These are phyloP conservation scores for Pseudogymnoascus sp. DNA, from an alignment of 2,329 filamentous ascomycete species.

Conservation along the genomic window DNA sequence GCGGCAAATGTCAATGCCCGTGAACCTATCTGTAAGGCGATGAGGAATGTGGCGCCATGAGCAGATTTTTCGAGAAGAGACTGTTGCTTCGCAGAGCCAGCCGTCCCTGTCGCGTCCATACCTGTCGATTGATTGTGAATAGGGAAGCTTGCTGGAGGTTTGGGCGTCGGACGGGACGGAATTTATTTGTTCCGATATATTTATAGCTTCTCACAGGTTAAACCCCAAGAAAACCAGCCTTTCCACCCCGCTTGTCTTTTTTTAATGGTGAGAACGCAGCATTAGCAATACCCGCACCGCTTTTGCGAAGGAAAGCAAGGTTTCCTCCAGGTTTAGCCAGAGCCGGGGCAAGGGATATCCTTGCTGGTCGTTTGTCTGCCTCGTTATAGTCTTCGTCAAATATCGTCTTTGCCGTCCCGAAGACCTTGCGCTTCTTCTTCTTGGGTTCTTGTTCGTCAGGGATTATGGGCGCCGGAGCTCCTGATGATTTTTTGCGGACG, in stretches of 20 bases:
- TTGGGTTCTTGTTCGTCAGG: conserved; percentile 30
- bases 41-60: conserved; percentile 73
- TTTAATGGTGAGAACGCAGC: conserved; percentile 64
- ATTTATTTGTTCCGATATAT: background rate
- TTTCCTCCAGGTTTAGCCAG: conserved; percentile 22
- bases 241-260: conserved; percentile 53
- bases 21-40: conserved; percentile 80
- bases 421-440: conserved; percentile 66
- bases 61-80: conserved; percentile 11
- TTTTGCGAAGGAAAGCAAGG: conserved; percentile 14
- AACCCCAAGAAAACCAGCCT: conserved; percentile 44
- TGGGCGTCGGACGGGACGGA: background rate
- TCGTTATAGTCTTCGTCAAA: conserved; percentile 63
- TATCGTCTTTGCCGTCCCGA: conserved; percentile 54
- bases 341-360: conserved; percentile 25
- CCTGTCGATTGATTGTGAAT: conserved; percentile 3
- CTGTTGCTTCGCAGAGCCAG: background rate
- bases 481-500: background rate
- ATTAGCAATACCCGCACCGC: conserved; percentile 25
- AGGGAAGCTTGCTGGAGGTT: background rate
- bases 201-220: conserved; percentile 12
- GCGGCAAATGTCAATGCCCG: conserved; percentile 80
- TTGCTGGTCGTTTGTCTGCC: conserved; percentile 29
- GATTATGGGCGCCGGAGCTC: background rate
- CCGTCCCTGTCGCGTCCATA: conserved; percentile 2